phyloP scores from a whole-genome alignment of 73 alveolate genomes.

The Stentor roeselii region DNA sequence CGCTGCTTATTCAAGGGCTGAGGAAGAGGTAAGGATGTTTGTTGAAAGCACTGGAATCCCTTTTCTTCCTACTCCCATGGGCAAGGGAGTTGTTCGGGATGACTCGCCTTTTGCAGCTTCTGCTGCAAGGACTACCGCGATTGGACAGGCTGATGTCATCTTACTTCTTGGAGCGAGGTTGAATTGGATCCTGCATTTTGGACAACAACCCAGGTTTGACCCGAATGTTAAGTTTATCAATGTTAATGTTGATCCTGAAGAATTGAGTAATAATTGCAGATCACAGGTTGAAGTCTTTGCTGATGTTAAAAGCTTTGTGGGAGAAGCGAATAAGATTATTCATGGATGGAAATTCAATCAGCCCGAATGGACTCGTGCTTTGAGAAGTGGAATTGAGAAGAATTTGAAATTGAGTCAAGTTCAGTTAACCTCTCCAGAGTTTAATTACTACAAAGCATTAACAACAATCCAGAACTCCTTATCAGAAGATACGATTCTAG shows the following conservation, averaged over 20 bases:
- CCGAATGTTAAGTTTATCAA: constrained; percentile 62
- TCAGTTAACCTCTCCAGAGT: neutral
- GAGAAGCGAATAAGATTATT: constrained; percentile 34
- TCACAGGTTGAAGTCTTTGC: constrained; percentile 52
- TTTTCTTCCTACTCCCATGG: constrained; percentile 88
- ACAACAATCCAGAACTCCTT: constrained; percentile 39
- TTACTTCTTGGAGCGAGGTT: constrained; percentile 77
- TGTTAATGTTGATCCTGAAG: constrained; percentile 64
- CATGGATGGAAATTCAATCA: constrained; percentile 36
- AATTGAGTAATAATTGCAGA: constrained; percentile 55
- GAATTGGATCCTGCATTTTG: constrained; percentile 88
- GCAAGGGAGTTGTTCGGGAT: constrained; percentile 81
- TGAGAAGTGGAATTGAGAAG: neutral
- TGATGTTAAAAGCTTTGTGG: constrained; percentile 43
- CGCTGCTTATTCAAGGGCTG: constrained; percentile 63
- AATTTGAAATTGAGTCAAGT: neutral
- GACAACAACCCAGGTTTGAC: constrained; percentile 78
- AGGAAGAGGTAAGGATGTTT: constrained; percentile 54
- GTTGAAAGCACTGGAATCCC: constrained; percentile 62
- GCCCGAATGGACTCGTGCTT: constrained; percentile 33
- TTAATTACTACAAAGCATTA: constrained; percentile 18
- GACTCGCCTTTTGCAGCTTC: constrained; percentile 52
- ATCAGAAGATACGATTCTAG: constrained; percentile 64
- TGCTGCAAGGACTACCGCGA: constrained; percentile 79
- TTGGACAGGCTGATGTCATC: constrained; percentile 75